These are phyloP conservation scores for Micractinium sp. DNA, from an alignment of 139 green algal species.

Conservation along the genomic window DNA sequence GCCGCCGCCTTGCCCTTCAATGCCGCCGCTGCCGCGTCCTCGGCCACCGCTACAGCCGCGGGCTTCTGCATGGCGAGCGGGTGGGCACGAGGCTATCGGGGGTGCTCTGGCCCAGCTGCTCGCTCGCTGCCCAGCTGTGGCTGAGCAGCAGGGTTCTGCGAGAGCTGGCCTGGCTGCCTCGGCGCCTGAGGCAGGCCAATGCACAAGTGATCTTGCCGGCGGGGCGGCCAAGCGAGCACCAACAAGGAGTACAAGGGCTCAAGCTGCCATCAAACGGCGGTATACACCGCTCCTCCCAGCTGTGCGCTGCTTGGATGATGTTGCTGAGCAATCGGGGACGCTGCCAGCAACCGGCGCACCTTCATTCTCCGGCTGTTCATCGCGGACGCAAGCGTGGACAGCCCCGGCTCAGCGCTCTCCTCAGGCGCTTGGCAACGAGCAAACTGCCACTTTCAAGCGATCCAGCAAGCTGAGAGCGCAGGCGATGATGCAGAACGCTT, in stretches of 20 bases:
- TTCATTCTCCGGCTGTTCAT: conserved; percentile 21
- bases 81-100: neutral
- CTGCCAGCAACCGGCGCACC: neutral
- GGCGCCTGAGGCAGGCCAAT: neutral
- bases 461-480: too few relatives aligned
- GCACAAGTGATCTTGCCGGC: neutral
- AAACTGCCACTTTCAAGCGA: too few relatives aligned
- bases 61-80: conserved; percentile 7
- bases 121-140: neutral
- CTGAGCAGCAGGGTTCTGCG: neutral
- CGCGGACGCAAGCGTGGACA: neutral
- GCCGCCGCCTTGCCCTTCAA: conserved; percentile 1
- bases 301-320: neutral
- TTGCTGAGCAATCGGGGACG: too few relatives aligned
- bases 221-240: neutral
- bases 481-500: too few relatives aligned
- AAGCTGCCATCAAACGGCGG: neutral
- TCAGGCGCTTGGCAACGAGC: too few relatives aligned
- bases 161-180: neutral
- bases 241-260: too few relatives aligned
- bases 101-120: neutral
- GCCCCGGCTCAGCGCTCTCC: too few relatives aligned
- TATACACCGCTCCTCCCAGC: neutral
- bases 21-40: conserved; percentile 1
- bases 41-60: neutral